Conservation (phyloP, 257 asterid species). For the Coffea canephora region DNA sequence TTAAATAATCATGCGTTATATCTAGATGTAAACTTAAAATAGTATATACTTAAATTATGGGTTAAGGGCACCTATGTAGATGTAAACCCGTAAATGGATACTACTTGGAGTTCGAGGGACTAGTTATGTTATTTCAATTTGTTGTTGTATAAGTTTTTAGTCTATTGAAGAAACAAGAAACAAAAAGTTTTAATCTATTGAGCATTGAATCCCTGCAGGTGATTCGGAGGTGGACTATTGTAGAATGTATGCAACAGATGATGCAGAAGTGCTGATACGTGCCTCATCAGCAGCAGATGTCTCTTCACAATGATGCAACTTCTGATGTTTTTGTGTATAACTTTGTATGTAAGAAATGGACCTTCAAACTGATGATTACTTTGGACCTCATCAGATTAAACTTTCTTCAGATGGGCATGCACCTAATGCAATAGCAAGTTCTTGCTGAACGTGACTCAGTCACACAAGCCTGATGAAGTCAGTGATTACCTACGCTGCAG, state of each 20-base stretch:
- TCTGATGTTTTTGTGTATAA: neutral
- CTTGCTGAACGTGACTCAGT: neutral
- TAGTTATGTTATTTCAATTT: neutral
- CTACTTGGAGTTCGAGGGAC: neutral
- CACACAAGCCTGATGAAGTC: neutral
- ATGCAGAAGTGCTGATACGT: slow-evolving; percentile 26
- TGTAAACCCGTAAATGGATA: neutral
- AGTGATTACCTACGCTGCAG: neutral
- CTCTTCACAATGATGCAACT: slow-evolving; percentile 16
- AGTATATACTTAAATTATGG: neutral
- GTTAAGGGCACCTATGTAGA: neutral
- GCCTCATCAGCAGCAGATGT: slow-evolving; percentile 32
- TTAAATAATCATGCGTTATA: no score
- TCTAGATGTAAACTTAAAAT: neutral
- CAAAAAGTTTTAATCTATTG: neutral
- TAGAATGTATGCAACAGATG: slow-evolving; percentile 25
- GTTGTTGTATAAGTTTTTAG: neutral
- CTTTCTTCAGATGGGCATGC: neutral
- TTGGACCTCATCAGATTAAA: neutral
- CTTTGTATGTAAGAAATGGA: neutral
- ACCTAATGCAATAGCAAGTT: neutral
- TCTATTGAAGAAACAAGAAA: no score
- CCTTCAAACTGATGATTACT: neutral
- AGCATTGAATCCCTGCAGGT: slow-evolving; percentile 27
- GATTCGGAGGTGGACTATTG: slow-evolving; percentile 43